Percentiles rank a stretch among this genome's conserved stretches.
Conservation (phyloP, 305 asterid genomes). For the Fraxinus paxiana region DNA sequence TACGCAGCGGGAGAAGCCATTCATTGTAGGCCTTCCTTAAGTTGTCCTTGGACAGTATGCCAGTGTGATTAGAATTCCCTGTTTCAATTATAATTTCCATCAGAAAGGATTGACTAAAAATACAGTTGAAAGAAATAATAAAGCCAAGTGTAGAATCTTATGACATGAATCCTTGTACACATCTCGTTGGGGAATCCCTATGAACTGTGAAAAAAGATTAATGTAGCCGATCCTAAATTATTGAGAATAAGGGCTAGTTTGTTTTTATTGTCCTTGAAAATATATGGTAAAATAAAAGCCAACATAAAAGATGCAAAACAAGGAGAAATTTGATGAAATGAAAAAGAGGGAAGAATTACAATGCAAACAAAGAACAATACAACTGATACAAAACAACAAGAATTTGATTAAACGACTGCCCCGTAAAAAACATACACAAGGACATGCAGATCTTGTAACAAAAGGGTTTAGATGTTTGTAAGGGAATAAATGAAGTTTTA, state of each 20-base stretch:
- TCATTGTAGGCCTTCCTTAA: constrained; percentile 49
- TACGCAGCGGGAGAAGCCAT: constrained; percentile 84
- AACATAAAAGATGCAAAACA: not conserved
- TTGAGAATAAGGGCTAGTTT: not conserved
- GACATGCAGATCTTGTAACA: not conserved
- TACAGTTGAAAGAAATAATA: not conserved
- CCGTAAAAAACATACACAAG: not conserved
- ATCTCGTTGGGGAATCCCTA: not conserved
- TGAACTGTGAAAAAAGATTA: not conserved
- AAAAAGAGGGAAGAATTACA: not conserved
- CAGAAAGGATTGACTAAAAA: not conserved
- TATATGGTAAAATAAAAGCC: not conserved
- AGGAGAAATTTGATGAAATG: not conserved
- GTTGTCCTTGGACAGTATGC: constrained; percentile 47
- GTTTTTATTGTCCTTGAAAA: not conserved
- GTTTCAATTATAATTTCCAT: constrained; percentile 25
- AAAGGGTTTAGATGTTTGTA: not conserved
- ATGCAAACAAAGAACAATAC: not conserved
- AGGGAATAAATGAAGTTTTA: not conserved
- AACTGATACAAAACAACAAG: not conserved
- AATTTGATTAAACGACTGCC: not conserved
- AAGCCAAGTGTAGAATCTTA: not conserved
- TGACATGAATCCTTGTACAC: not conserved
- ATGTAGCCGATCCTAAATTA: not conserved
- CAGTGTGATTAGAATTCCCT: constrained; percentile 69